A percentile compares a stretch with the other conserved stretches of the same genome.
These are phyloP conservation scores for Dendrostoma leiphaemia DNA, from an alignment of 2,329 filamentous ascomycete genomes.

Conservation along the genomic window DNA sequence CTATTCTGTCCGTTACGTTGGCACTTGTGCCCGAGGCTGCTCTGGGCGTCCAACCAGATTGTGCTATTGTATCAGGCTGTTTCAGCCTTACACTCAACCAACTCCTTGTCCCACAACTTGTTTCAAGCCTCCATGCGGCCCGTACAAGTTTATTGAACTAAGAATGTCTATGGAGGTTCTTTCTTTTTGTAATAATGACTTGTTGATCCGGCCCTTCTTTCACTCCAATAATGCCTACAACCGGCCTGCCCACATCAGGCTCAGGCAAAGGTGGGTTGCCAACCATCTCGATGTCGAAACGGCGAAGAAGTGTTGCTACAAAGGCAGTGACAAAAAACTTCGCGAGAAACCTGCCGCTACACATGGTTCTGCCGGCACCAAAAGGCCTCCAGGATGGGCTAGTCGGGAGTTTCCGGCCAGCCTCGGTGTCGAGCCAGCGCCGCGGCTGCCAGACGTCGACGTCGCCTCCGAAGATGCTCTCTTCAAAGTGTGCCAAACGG, in stretches of 20 bases:
- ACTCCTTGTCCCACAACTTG: too few species aligned
- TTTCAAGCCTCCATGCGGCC: too few species aligned
- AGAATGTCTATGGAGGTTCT: too few species aligned
- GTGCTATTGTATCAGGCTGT: too few species aligned
- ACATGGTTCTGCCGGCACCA: conserved; percentile 28
- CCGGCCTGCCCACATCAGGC: background rate
- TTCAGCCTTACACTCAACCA: too few species aligned
- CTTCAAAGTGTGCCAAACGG: conserved; percentile 27
- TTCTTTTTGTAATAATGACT: too few species aligned
- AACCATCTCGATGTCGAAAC: conserved; percentile 29
- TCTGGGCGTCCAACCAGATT: too few species aligned
- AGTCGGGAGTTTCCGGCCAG: conserved; percentile 11
- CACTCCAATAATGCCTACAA: background rate
- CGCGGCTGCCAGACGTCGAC: background rate
- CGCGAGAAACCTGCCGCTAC: conserved; percentile 24
- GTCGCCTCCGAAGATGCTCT: conserved; percentile 19
- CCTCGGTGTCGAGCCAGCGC: background rate
- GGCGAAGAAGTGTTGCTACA: conserved; percentile 23
- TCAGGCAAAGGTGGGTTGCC: conserved; percentile 38
- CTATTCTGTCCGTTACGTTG: too few species aligned
- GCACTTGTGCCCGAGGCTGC: too few species aligned
- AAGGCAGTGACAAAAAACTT: conserved; percentile 18
- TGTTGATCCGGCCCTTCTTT: background rate
- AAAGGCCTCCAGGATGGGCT: conserved; percentile 24
- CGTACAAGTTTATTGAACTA: too few species aligned